phyloP scores from a whole-genome alignment of 2,329 filamentous ascomycete genomes.

The Huntiella abstrusa region DNA sequence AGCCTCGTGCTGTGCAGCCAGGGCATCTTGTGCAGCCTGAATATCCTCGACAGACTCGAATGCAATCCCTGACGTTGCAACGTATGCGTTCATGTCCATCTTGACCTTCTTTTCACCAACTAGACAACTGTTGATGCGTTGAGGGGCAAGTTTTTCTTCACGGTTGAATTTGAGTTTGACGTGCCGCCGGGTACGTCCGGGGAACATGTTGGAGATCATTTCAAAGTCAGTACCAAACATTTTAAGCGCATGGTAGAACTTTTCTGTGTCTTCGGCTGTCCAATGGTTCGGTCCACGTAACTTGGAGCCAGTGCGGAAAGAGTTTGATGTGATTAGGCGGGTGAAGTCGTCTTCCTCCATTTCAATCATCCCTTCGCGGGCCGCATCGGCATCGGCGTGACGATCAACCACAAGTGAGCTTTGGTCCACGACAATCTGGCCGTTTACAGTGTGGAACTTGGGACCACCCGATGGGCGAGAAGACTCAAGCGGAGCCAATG shows the following conservation, averaged over 20 bases:
- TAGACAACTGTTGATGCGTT: conserved; percentile 44
- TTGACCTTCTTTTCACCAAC: conserved; percentile 36
- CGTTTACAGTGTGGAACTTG: conserved; percentile 47
- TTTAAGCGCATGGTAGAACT: conserved; percentile 55
- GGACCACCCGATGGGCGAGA: conserved; percentile 21
- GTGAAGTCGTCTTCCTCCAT: conserved; percentile 68
- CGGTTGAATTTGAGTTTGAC: conserved; percentile 71
- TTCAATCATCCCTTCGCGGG: conserved; percentile 35
- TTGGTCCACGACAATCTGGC: conserved; percentile 53
- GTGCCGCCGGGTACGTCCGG: conserved; percentile 48
- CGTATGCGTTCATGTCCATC: conserved; percentile 44
- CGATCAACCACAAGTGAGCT: conserved; percentile 48
- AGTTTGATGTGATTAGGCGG: conserved; percentile 46
- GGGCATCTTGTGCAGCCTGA: conserved; percentile 33
- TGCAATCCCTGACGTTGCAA: conserved; percentile 31
- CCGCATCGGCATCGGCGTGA: conserved; percentile 40
- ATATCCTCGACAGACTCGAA: conserved; percentile 37
- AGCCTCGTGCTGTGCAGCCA: conserved; percentile 26
- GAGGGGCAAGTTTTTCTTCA: conserved; percentile 51
- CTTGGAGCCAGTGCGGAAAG: conserved; percentile 44
- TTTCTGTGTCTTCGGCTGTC: conserved; percentile 50
- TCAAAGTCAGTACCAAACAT: conserved; percentile 74
- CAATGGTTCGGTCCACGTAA: conserved; percentile 46
- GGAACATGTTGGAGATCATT: conserved; percentile 61
- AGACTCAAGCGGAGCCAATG: not conserved